A percentile compares a stretch with the other conserved stretches of the same genome.
Conservation (phyloP, 495 filamentous ascomycete species). For the Talaromyces borbonicus region DNA sequence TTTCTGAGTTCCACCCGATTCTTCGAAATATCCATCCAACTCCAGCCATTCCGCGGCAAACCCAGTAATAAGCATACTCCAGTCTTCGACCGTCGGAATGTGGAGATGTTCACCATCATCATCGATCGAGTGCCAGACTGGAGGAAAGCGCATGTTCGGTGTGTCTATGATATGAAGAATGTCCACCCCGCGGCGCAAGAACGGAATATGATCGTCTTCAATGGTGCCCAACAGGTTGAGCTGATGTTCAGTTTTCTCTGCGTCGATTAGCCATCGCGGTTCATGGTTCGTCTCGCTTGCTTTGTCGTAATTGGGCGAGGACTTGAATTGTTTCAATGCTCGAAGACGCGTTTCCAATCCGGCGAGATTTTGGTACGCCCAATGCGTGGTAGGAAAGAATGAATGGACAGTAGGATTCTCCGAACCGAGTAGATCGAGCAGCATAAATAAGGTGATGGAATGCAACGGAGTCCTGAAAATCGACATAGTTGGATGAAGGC, state of each 20-base stretch:
- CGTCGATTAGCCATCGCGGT: conserved; percentile 41
- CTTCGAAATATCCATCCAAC: conserved; percentile 56
- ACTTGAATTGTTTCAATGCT: conserved; percentile 40
- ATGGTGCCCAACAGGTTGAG: conserved; percentile 44
- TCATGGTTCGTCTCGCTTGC: background rate
- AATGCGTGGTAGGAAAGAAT: conserved; percentile 82
- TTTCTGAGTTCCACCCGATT: background rate
- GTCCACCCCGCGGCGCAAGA: conserved; percentile 74
- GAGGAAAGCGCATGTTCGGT: conserved; percentile 53
- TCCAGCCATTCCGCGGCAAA: conserved; percentile 96
- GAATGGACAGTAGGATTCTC: conserved; percentile 60
- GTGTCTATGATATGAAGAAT: conserved; percentile 78
- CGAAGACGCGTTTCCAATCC: conserved; percentile 61
- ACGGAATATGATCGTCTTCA: conserved; percentile 84
- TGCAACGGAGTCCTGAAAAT: conserved; percentile 62
- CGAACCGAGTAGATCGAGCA: conserved; percentile 83
- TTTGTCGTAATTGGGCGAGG: conserved; percentile 21
- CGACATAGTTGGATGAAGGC: conserved; percentile 56
- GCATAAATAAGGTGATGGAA: conserved; percentile 78
- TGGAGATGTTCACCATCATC: conserved; percentile 88
- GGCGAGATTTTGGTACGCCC: conserved; percentile 74
- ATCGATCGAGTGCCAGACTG: conserved; percentile 74
- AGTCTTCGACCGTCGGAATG: conserved; percentile 73
- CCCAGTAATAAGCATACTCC: conserved; percentile 68
- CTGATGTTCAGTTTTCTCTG: conserved; percentile 38